Evolutionary conservation across 2,329 filamentous ascomycete genomes (phyloP).

Genomic region (Aureobasidium vineae): DNA sequence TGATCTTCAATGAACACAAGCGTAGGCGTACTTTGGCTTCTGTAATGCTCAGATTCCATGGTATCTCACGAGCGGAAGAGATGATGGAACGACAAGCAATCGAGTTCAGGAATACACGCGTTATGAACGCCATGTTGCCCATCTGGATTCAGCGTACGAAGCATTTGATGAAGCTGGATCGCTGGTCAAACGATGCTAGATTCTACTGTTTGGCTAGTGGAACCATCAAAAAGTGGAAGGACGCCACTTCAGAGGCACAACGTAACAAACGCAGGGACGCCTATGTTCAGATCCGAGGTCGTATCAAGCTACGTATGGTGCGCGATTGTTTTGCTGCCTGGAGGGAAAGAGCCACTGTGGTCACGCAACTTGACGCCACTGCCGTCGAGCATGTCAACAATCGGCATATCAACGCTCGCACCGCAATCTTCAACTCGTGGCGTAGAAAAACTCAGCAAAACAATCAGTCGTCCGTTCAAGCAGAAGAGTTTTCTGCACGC

Average conservation of each 20-base stretch:
- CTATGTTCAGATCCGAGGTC: slow-evolving; percentile 55
- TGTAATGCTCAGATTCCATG: slow-evolving; percentile 35
- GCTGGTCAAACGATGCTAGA: slow-evolving; percentile 55
- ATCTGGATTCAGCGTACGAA: slow-evolving; percentile 41
- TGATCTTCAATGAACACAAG: slow-evolving; percentile 34
- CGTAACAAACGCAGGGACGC: slow-evolving; percentile 55
- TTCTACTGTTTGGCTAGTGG: slow-evolving; percentile 57
- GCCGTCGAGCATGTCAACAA: slow-evolving; percentile 41
- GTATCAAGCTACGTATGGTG: slow-evolving; percentile 55
- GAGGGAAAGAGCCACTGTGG: slow-evolving; percentile 38
- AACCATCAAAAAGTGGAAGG: slow-evolving; percentile 53
- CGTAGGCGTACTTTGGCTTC: slow-evolving; percentile 33
- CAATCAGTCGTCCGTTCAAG: slow-evolving; percentile 37
- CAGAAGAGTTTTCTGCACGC: slow-evolving; percentile 32
- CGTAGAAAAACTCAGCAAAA: slow-evolving; percentile 34
- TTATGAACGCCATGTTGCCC: slow-evolving; percentile 42
- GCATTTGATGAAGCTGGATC: slow-evolving; percentile 50
- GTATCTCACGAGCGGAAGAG: slow-evolving; percentile 35
- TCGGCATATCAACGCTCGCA: slow-evolving; percentile 38
- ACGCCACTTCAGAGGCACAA: slow-evolving; percentile 50
- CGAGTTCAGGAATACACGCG: slow-evolving; percentile 44
- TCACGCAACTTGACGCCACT: slow-evolving; percentile 43
- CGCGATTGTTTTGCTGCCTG: slow-evolving; percentile 44
- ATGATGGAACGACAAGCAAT: slow-evolving; percentile 41
- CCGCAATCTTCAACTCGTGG: slow-evolving; percentile 41